Base-by-base conservation (phyloP, 1,284 basidiomycete genomes). In the Moesziomyces antarcticus region DNA sequence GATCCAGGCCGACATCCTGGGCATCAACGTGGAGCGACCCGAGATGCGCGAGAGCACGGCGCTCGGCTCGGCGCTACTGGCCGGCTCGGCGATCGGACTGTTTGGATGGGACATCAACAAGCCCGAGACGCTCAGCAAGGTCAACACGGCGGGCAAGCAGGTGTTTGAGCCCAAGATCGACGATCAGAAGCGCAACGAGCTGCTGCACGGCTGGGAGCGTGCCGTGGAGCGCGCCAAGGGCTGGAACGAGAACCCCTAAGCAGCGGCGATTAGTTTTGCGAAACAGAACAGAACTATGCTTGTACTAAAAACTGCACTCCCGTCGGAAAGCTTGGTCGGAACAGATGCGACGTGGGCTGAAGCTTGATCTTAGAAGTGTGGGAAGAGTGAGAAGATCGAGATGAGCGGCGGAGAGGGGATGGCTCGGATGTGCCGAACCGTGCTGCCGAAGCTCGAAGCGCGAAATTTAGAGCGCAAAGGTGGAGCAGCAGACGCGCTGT, bases 21-120 rank as follows among this genome's bases (percentile, higher is more conserved):
- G 95, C 13, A 95, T 97, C 85, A 89, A 89, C 22, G 93, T 99
- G 60, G 87, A 95, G 68, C 88, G 96, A 56, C 95, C 96, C 16
- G 91, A 93, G 81, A 99, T 99, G 96, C 88, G 95, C 84, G 96
- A 99, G 92, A 94, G 93, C 10, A 99, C 96, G 7, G 96, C 97
- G 6, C 87, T 99, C 42, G 96, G 96, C n/a, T 93, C 94, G 10
- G 97, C 97, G 20, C 86, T 99, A 43, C 89, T 97, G n/a, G 96
- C 97, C 16, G 97, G 92, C 16, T 89, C 92, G 43, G 94, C 96
- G 1, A 88, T 98, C 35, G 87, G 89, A 6, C 87, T 98, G 27
- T 96, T 93, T 79, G 96, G 94, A n/a, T 99, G 96, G 97, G 91
- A 98, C 84, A 85, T 98, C 58, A 88, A 86, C 66, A 89, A 90